These are phyloP conservation scores for Russula abietina DNA, from an alignment of 768 basidiomycete species.

Conservation along the genomic window DNA sequence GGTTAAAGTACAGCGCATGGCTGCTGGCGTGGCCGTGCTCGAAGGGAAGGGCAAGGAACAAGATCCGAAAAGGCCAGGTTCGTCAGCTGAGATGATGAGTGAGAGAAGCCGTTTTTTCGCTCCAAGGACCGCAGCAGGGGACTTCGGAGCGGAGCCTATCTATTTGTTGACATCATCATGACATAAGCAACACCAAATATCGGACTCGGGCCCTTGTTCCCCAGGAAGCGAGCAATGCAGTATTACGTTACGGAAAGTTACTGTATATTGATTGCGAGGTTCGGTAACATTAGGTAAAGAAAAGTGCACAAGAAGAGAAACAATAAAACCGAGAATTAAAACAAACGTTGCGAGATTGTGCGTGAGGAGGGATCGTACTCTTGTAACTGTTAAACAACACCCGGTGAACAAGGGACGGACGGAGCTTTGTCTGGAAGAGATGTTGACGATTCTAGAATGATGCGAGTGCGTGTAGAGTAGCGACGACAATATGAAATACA, in stretches of 20 bases:
- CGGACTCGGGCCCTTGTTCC: no score
- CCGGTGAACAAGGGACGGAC: neutral
- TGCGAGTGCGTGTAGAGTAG: constrained; percentile 12
- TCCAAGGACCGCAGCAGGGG: neutral
- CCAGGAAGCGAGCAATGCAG: neutral
- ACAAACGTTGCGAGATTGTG: neutral
- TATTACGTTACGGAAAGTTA: neutral
- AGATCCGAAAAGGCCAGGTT: neutral
- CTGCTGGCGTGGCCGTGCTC: neutral
- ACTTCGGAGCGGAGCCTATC: no score
- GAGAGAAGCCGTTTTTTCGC: neutral
- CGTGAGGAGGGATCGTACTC: neutral
- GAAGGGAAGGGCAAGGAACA: neutral
- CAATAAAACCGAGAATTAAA: constrained; percentile 10
- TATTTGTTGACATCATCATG: neutral
- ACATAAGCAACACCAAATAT: neutral
- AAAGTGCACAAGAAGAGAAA: constrained; percentile 5
- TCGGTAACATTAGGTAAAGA: neutral
- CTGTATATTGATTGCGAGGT: neutral
- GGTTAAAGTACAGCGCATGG: no score
- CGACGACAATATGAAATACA: constrained; percentile 15
- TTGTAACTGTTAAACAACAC: neutral
- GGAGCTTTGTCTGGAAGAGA: neutral
- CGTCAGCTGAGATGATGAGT: neutral
- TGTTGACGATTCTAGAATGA: constrained; percentile 3